Evolutionary conservation across 2,329 filamentous ascomycete species (phyloP), one percentile per base, ranked within the genome.

Genomic region (Sporothrix globosa): DNA sequence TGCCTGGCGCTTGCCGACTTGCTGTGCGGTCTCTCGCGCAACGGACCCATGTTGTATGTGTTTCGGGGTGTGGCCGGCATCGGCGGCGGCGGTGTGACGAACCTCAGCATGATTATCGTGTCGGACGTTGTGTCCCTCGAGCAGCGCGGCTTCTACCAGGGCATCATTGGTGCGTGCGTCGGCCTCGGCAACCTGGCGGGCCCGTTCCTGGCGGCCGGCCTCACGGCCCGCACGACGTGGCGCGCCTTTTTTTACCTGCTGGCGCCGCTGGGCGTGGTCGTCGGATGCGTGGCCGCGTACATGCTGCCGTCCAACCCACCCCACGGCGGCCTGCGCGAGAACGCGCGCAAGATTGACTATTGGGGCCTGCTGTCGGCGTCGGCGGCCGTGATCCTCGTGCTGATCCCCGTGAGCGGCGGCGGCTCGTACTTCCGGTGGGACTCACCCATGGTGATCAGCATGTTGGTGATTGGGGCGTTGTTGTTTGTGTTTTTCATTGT

Each of bases 391-490:
- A 84, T 90, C 14, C n/a, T 90, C 17, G 74, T 91, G 1, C 80
- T 91, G 21, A 88, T 91, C 58, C 88, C 88, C 0, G 83, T 91
- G 14, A 89, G 87, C 2, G 87, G 87, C 19, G 77, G 76, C 14
- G 87, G 85, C 1, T 82, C 83, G 0, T 87, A 87, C 71, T 88
- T 88, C 72, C 76, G 80, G 3, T 88, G 86, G 86, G 75, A 81
- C 39, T 87, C 84, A 11, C 80, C 86, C 0, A 83, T 88, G 82
- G 84, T 90, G 1, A 87, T 90, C 27, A 82, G 82, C 50, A 88
- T 90, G 86, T 79, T 90, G 41, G 34, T 48, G 2, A 14, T 73
- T n/a, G 73, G 74, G 7, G 56, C 24, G 21, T 50, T 61, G 3
- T 24, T 73, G 39, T 60, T 71, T 13, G 53, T 71, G 3, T 10